A percentile compares a stretch with the other conserved stretches of the same genome.
Conservation (phyloP, 2,329 filamentous ascomycete species). For the Chaetomiaceae sp. region DNA sequence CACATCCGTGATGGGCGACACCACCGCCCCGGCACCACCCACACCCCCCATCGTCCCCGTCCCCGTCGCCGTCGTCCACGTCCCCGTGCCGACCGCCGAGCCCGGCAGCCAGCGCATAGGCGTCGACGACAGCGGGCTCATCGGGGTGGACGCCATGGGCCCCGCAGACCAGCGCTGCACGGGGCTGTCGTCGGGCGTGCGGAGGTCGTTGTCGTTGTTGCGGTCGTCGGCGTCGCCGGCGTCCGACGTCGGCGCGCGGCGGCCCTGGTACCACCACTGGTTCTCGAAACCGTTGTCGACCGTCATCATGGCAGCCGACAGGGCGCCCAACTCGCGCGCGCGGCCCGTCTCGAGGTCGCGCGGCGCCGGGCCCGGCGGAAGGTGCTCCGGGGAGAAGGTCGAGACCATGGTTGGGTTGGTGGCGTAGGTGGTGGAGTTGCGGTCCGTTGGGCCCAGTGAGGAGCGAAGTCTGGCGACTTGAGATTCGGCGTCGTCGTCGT, state of each 20-base stretch:
- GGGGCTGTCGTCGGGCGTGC: slow-evolving; percentile 4
- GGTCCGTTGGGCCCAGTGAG: background rate
- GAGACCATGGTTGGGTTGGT: slow-evolving; percentile 22
- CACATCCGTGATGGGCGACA: too few relatives aligned
- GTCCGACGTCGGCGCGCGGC: slow-evolving; percentile 23
- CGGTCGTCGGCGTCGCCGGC: too few relatives aligned
- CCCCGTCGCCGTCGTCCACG: too few relatives aligned
- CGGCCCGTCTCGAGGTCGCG: slow-evolving; percentile 31
- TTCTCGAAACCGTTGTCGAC: slow-evolving; percentile 54
- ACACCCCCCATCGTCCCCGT: too few relatives aligned
- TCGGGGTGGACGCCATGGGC: too few relatives aligned
- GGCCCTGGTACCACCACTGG: slow-evolving; percentile 51
- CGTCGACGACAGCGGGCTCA: too few relatives aligned
- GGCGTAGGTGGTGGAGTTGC: slow-evolving; percentile 11
- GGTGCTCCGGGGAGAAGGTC: slow-evolving; percentile 22
- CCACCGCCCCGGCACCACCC: too few relatives aligned
- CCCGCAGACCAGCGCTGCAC: too few relatives aligned
- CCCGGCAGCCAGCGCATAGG: too few relatives aligned
- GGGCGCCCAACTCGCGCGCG: slow-evolving; percentile 39
- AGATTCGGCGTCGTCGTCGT: slow-evolving; percentile 21
- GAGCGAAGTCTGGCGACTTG: background rate
- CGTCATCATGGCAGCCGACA: slow-evolving; percentile 50
- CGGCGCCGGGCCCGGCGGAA: slow-evolving; percentile 6
- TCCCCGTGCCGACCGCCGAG: too few relatives aligned
- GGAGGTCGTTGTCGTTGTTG: too few relatives aligned